phyloP scores from a whole-genome alignment of 1,284 basidiomycete species.

The Schizophyllum commune region DNA sequence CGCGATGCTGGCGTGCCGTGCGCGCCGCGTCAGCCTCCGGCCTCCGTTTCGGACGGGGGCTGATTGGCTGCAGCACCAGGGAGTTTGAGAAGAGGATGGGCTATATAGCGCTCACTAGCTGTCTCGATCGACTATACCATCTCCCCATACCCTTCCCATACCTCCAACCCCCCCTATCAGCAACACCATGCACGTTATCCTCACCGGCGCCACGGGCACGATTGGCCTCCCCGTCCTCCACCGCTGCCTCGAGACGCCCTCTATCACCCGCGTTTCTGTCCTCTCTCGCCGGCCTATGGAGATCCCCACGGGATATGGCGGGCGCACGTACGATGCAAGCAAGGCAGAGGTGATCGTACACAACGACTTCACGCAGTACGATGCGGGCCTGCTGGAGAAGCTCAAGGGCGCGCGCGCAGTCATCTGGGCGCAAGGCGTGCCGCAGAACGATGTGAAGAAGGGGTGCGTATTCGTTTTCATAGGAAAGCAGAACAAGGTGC shows the following conservation, averaged over 20 bases:
- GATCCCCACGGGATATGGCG: not conserved
- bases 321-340: slow-evolving; percentile 4
- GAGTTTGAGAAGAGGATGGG: too few relatives aligned
- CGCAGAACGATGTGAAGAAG: slow-evolving; percentile 16
- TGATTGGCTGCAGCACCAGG: too few relatives aligned
- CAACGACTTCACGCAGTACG: slow-evolving; percentile 13
- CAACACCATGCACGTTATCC: slow-evolving; percentile 18
- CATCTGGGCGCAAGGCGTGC: slow-evolving; percentile 23
- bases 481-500: not conserved
- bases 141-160: too few relatives aligned
- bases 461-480: slow-evolving; percentile 9
- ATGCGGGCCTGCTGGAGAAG: slow-evolving; percentile 13
- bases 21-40: too few relatives aligned
- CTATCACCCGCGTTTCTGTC: slow-evolving; percentile 20
- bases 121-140: too few relatives aligned
- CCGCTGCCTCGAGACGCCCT: slow-evolving; percentile 16
- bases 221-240: slow-evolving; percentile 19
- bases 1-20: too few relatives aligned
- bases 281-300: slow-evolving; percentile 19
- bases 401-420: slow-evolving; percentile 20
- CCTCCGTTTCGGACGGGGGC: too few relatives aligned
- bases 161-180: too few relatives aligned
- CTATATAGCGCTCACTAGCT: too few relatives aligned
- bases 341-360: slow-evolving; percentile 22
- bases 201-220: slow-evolving; percentile 22